Evolutionary conservation across 164 flowering plant species (phyloP), one percentile per base, ranked within the genome.

Genomic region (Platanus orientalis): DNA sequence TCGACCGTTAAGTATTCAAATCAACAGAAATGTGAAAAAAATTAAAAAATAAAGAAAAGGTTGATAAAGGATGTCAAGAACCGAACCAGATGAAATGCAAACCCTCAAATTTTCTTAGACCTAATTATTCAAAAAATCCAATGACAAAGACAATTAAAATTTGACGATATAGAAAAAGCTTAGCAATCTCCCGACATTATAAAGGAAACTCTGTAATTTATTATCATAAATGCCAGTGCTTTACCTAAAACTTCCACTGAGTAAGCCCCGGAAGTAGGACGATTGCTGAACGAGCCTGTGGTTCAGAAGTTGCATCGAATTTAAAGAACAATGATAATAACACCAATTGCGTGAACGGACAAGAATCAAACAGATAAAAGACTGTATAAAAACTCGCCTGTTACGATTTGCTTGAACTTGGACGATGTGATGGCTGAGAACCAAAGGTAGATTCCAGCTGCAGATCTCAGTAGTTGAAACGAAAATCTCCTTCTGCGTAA

Each of bases 371-470:
- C 6, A 10, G n/a, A 21, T 0, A 26, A 27, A 48, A 49, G n/a
- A 19, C 2, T 12, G 48, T 26, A 25, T 1, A 23, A 19, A 4
- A 0, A 30, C 62, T 66, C 30, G 60, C 94, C 83, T 75, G 48
- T 57, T 73, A 6, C 82, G 80, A 62, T 73, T 24, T 20, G 83
- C 82, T 58, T 60, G 71, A 61, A 88, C 57, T 69, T 62, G 71
- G 54, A 86, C 42, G 36, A 64, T 64, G 52, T 42, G 73, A 72
- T 30, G 73, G 39, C 66, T 39, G 62, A 78, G 84, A 61, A 82
- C 66, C 26, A 73, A 21, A 11, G 72, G 52, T 11, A 78, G 61
- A 71, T 80, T 72, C 88, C 91, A 88, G 64, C 32, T 36, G 4
- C 48, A 54, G 40, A 88, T 75, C 7, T 81, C 81, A 45, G 54